phyloP scores from a whole-genome alignment of 2,329 filamentous ascomycete species.

The Alternaria consortialis region DNA sequence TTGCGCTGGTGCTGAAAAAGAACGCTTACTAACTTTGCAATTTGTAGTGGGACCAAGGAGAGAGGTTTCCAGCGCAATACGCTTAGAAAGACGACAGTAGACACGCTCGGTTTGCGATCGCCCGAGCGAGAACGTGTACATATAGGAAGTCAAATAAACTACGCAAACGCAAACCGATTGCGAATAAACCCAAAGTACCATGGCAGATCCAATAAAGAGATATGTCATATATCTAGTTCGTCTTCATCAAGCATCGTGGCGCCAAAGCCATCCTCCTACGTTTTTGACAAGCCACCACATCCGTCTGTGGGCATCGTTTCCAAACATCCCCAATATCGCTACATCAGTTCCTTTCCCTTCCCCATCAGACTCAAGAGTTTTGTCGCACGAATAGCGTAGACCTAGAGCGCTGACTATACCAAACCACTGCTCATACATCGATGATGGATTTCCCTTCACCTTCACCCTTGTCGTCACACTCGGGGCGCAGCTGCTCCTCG shows the following conservation, averaged over 20 bases:
- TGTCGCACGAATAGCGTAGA: not conserved
- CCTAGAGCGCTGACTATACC: not conserved
- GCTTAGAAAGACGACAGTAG: not conserved
- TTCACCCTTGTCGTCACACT: conserved; percentile 14
- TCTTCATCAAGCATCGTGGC: not conserved
- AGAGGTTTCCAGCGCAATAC: conserved; percentile 24
- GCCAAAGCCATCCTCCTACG: not conserved
- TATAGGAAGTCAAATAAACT: not conserved
- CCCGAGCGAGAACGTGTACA: not conserved
- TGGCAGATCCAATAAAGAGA: not conserved
- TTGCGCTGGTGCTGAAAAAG: not conserved
- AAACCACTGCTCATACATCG: conserved; percentile 11
- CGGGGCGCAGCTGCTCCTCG: conserved; percentile 15
- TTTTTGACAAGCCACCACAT: not conserved
- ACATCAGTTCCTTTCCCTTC: not conserved
- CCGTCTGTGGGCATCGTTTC: not conserved
- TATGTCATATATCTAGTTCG: not conserved
- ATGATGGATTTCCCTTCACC: conserved; percentile 19
- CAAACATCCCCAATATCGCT: not conserved
- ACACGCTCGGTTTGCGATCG: not conserved
- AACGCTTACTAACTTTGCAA: not conserved
- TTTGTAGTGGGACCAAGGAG: conserved; percentile 39
- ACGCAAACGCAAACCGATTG: not conserved
- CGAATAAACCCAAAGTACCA: not conserved
- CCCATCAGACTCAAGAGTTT: not conserved